Base-by-base conservation (phyloP, 495 filamentous ascomycete species). In the Penicillium subrubescens region DNA sequence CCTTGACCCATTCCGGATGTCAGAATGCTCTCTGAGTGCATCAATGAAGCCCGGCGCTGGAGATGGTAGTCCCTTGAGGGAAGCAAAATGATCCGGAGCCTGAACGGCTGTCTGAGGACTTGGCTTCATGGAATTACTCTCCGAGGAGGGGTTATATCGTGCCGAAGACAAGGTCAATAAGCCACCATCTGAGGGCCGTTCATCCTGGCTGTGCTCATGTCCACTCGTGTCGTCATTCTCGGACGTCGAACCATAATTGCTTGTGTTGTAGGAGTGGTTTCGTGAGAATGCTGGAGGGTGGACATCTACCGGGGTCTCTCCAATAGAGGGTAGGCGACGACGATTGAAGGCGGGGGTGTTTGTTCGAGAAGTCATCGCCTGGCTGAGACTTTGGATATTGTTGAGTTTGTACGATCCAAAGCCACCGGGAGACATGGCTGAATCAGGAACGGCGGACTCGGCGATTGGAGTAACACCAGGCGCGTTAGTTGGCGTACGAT, bases 391-490 rank as follows among this genome's bases (percentile, higher is more conserved):
- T 60, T 81, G 80, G 23, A 78, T 73, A 48, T 80, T 80, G 33
- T 88, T 86, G 64, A 89, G 84, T 43, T 89, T 79, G 65, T 91
- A 89, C 3, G 89, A 89, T 7, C 84, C 83, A n/a, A 89, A 82
- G 43, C 87, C 89, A 39, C 85, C 81, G 2, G 92, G 91, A 29
- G 92, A 92, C 48, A 97, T 73, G 11, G 94, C 96, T 43, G 94
- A 96, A 59, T 96, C 91, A 1, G 87, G 88, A 34, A 95, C 79
- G 12, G 94, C 95, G 41, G 94, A 96, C 66, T 97, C 92, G 3
- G 92, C 90, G 71, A 98, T 97, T 1, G 95, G 95, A 5, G 96
- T 99, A 14, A 90, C 84, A 43, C 89, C 91, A 5, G 87, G 89
- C 33, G 86, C 88, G 68, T 86, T 86, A 51, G 93, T 91, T 7